A percentile compares a stretch with the other conserved stretches of the same genome.
These are phyloP conservation scores for Talaromyces thailandensis DNA, from an alignment of 495 filamentous ascomycete species.

Conservation along the genomic window DNA sequence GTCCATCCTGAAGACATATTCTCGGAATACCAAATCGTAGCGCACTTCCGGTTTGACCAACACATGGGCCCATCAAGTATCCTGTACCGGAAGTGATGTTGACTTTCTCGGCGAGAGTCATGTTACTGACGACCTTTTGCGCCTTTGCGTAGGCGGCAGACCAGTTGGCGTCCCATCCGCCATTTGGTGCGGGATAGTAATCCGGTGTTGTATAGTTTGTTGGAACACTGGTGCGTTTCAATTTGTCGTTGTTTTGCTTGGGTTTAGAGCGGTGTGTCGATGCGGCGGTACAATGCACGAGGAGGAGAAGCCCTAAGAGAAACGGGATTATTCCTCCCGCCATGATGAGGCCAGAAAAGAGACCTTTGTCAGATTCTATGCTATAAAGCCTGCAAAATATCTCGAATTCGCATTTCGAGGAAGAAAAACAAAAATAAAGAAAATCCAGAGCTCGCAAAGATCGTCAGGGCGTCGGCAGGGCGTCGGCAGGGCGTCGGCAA, in stretches of 20 bases:
- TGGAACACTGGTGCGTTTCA: background rate
- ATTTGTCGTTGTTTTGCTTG: background rate
- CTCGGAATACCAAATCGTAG: conserved; percentile 31
- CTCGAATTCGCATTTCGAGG: background rate
- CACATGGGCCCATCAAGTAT: conserved; percentile 36
- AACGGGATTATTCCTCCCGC: background rate
- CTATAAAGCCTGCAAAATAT: background rate
- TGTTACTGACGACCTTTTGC: conserved; percentile 64
- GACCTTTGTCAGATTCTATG: background rate
- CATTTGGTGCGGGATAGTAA: conserved; percentile 79
- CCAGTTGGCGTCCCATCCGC: conserved; percentile 64
- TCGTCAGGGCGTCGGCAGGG: background rate
- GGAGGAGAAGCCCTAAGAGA: background rate
- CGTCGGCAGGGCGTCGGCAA: background rate
- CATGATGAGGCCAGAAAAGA: background rate
- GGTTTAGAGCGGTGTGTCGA: background rate
- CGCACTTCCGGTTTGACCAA: conserved; percentile 33
- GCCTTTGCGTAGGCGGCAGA: conserved; percentile 74
- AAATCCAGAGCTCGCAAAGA: background rate
- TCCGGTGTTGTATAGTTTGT: conserved; percentile 37
- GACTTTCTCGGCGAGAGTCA: conserved; percentile 90
- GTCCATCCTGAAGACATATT: conserved; percentile 35
- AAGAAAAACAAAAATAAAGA: background rate
- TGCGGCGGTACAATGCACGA: background rate
- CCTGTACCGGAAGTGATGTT: conserved; percentile 78